A percentile compares a stretch with the other conserved stretches of the same genome.
Conservation (phyloP, 1,284 basidiomycete species). For the Phenoliferia sp. region DNA sequence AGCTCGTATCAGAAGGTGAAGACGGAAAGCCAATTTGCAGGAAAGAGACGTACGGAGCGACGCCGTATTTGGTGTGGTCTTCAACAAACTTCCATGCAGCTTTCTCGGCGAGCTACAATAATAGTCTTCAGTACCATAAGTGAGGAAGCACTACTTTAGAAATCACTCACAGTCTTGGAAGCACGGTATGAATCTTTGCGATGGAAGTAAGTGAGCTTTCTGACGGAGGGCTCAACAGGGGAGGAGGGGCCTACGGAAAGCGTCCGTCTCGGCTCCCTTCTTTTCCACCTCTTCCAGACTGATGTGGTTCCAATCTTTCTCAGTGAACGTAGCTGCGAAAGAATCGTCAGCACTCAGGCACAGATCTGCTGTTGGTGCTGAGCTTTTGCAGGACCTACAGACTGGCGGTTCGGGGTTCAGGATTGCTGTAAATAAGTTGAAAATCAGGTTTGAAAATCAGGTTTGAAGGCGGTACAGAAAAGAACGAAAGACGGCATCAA, state of each 20-base stretch:
- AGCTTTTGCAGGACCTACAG: no score
- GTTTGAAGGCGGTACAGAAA: no score
- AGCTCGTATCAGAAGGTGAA: not conserved
- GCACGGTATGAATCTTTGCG: constrained; percentile 25
- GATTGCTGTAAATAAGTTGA: no score
- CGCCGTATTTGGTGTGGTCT: constrained; percentile 25
- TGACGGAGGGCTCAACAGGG: not conserved
- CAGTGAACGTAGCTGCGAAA: constrained; percentile 34
- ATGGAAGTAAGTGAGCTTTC: constrained; percentile 12
- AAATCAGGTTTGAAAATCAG: no score
- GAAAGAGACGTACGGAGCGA: constrained; percentile 10
- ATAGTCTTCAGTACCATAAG: no score
- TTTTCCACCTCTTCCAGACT: constrained; percentile 30
- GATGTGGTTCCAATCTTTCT: constrained; percentile 35
- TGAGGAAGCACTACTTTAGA: no score
- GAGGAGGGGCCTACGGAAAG: constrained; percentile 1
- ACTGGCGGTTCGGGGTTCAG: constrained; percentile 26
- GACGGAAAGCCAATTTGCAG: not conserved
- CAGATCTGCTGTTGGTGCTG: no score
- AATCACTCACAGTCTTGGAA: constrained; percentile 16
- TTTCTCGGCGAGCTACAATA: constrained; percentile 28
- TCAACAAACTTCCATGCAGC: constrained; percentile 36
- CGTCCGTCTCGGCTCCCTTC: constrained; percentile 31
- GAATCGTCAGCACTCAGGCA: no score
- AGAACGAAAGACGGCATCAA: constrained; percentile 14